Evolutionary conservation across 2,329 filamentous ascomycete genomes (phyloP), one percentile per base, ranked within the genome.

Genomic region (Berkeleyomyces rouxiae): DNA sequence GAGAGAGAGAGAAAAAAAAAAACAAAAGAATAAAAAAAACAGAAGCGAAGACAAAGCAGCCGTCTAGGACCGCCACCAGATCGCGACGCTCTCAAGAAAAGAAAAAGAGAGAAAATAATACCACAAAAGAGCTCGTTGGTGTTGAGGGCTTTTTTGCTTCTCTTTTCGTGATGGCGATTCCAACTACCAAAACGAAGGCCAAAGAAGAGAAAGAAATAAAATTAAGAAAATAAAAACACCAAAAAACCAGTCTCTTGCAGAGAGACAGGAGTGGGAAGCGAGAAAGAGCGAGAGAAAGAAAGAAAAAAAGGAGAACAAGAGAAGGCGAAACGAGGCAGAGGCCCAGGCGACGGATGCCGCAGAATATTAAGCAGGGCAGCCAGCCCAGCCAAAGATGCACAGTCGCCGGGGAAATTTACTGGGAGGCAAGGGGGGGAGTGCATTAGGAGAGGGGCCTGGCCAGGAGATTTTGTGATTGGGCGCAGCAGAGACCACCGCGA

Each of bases 301-400:
- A 61, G 57, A 63, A 51, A 42, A 55, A 37, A 62, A 43, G 36
- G 55, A 59, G 63, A 61, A 61, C 62, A 59, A 67, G 55, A 63
- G 61, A 61, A 64, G 63, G 65, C 58, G 64, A 67, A 58, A 64
- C 65, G 62, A 66, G 66, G 59, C 62, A 59, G 64, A 59, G 47
- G 37, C 37, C 59, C 46, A 47, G 51, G 23, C 23, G 23, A 23
- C 23, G 23, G 23, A 23, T 23, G 23, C 23, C 23, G 23, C 23
- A 58, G 44, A 49, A 39, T 58, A 63, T 58, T 64, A 60, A 61
- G 62, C 61, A 53, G 31, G 46, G n/a, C 49, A 49, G 61, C 43
- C 33, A 59, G 40, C 42, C 43, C 11, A 39, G 57, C 60, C 23
- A 59, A 33, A 60, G 49, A 63, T n/a, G 61, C 46, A 57, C 57